phyloP scores from a whole-genome alignment of 2,329 filamentous ascomycete species.

The Claviceps quebecensis region DNA sequence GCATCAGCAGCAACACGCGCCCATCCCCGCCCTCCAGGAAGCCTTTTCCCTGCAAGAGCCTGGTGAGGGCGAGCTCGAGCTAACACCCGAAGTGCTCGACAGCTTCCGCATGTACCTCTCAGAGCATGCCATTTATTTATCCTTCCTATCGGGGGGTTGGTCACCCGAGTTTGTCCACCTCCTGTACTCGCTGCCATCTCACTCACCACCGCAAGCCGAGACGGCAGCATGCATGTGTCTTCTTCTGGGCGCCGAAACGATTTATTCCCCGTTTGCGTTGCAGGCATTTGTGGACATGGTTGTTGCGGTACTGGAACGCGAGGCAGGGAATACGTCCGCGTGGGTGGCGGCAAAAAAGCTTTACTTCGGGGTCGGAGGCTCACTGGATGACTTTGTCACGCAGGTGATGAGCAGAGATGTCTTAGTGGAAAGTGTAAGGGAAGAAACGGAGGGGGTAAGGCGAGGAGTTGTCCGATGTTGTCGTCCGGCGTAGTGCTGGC shows the following conservation, averaged over 20 bases:
- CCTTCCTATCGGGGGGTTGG: conserved; percentile 66
- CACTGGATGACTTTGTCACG: conserved; percentile 58
- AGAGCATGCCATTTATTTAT: conserved; percentile 38
- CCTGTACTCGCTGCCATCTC: conserved; percentile 25
- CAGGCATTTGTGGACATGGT: conserved; percentile 55
- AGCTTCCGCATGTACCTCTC: conserved; percentile 44
- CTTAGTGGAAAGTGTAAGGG: conserved; percentile 34
- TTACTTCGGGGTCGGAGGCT: conserved; percentile 76
- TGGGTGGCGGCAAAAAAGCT: conserved; percentile 64
- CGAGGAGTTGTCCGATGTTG: conserved; percentile 39
- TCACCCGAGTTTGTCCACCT: conserved; percentile 48
- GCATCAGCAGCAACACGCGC: conserved; percentile 20
- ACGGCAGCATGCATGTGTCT: conserved; percentile 22
- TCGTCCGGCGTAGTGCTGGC: background rate
- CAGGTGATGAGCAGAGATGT: conserved; percentile 35
- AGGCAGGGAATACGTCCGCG: conserved; percentile 40
- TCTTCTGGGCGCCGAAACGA: conserved; percentile 65
- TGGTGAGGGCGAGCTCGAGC: conserved; percentile 46
- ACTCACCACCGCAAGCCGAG: background rate
- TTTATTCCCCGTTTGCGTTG: conserved; percentile 64
- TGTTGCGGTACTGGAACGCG: conserved; percentile 39
- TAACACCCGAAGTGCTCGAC: conserved; percentile 41
- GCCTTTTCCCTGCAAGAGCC: conserved; percentile 25
- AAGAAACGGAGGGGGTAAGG: conserved; percentile 47
- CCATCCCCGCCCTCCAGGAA: conserved; percentile 22